Base-by-base conservation (phyloP, 2,329 filamentous ascomycete species). In the Aspergillus hortae region DNA sequence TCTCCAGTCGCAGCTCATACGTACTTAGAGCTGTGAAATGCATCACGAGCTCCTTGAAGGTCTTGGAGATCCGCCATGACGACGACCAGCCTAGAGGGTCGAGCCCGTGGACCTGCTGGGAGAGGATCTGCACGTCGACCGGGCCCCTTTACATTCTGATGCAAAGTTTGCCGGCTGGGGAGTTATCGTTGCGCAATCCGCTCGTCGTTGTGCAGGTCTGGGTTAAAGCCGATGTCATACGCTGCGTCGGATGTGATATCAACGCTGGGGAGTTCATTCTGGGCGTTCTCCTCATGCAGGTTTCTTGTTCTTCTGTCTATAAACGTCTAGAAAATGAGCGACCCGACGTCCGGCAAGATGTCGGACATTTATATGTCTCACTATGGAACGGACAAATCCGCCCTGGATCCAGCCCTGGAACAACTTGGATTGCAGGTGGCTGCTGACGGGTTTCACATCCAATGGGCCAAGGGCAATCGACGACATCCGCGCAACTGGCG, bases 401-500 rank as follows among this genome's bases (percentile, higher is more conserved):
- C 48, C 41, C 53, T 60, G n/a, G 52, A 55, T 27, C 43, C 52
- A 9, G 54, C 62, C 42, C 51, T 69, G 32, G 55, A 53, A 43
- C 52, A 64, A 17, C 58, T 63, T 44, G 52, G 55, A 23, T 64
- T 70, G 30, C 64, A 66, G 49, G 30, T 68, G 14, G 65, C 67
- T 25, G 48, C 62, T 0, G 66, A 69, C 54, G 65, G 63, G 1
- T 55, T 56, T 44, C 65, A 62, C 48, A 61, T 70, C 36, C 64
- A 66, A 52, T 70, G 67, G 67, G 52, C 55, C 9, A 52, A 61
- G 23, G 58, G 61, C 5, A 67, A 69, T 40, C 57, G 58, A 14
- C 62, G 57, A 19, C 64, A 68, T 49, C 67, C 67, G 25, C 63
- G 67, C 14, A 69, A 69, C 54, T 70, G 67, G 67, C 44, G 57